A percentile compares a stretch with the other conserved stretches of the same genome.
These are phyloP conservation scores for Clarireedia hainanense DNA, from an alignment of 2,329 filamentous ascomycete genomes.

Conservation along the genomic window DNA sequence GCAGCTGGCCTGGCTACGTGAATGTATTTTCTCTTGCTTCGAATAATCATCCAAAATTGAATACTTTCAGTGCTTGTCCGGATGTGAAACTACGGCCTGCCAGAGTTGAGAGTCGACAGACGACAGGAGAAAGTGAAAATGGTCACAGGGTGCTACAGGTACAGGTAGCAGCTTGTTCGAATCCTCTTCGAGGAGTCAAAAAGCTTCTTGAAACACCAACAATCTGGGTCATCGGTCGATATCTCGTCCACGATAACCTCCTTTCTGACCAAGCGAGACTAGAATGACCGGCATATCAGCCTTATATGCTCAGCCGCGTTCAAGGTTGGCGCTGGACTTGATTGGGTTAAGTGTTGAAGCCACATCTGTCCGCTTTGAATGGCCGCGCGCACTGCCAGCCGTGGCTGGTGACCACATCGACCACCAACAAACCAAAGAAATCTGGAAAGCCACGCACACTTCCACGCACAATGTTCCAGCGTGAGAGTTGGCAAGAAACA, in stretches of 20 bases:
- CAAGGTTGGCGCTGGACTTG: background rate
- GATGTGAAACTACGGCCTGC: background rate
- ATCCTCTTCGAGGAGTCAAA: background rate
- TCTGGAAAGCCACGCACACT: no score
- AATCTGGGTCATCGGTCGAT: background rate
- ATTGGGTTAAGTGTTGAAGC: background rate
- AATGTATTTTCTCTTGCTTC: background rate
- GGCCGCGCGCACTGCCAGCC: no score
- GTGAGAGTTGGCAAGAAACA: no score
- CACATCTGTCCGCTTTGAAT: no score
- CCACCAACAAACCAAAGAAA: no score
- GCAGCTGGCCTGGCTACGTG: background rate
- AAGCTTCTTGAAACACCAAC: conserved; percentile 5
- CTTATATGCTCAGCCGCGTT: background rate
- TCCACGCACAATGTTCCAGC: no score
- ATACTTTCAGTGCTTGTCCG: no score
- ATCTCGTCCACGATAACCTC: background rate
- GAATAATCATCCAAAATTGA: background rate
- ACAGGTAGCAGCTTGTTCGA: background rate
- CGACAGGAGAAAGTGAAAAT: background rate
- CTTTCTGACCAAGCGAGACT: background rate
- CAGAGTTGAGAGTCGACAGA: background rate
- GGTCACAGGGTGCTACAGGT: background rate
- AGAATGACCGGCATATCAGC: background rate
- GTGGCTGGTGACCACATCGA: no score